phyloP scores from a whole-genome alignment of 1,139 yeast genomes.

The Yamadazyma spencermartinsiae region DNA sequence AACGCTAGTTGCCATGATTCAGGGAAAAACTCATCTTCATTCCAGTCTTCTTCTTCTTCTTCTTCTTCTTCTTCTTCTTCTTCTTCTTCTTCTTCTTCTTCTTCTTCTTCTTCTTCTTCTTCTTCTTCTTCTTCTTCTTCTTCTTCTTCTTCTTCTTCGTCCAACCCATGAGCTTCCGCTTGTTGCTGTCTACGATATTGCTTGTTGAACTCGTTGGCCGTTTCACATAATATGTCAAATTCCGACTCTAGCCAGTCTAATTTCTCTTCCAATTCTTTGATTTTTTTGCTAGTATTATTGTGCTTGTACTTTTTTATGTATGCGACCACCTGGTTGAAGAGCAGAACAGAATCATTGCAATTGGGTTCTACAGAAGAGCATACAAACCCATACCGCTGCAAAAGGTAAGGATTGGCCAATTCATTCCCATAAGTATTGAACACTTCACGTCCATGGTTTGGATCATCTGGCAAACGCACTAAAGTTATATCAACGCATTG shows the following conservation, averaged over 20 bases:
- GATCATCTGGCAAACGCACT: conserved; percentile 37
- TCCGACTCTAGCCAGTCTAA: conserved; percentile 66
- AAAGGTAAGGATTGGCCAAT: conserved; percentile 59
- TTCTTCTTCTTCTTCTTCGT: conserved; percentile 19
- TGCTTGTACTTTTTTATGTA: conserved; percentile 35
- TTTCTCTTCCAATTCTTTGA: conserved; percentile 41
- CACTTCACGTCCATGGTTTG: conserved; percentile 48
- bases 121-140: no score
- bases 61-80: conserved; percentile 20
- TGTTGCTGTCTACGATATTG: conserved; percentile 19
- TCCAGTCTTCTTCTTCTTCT: conserved; percentile 17
- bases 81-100: conserved; percentile 20
- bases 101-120: conserved; percentile 12
- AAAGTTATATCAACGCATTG: conserved; percentile 60
- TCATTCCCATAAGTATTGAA: conserved; percentile 78
- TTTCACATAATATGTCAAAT: conserved; percentile 42
- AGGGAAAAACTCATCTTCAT: conserved; percentile 19
- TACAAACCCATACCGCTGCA: conserved; percentile 78
- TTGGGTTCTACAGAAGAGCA: conserved; percentile 36
- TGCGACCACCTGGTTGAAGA: conserved; percentile 53
- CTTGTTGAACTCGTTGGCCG: conserved; percentile 15
- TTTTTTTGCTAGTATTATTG: conserved; percentile 22
- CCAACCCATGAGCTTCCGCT: conserved; percentile 21
- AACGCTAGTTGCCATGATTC: conserved; percentile 33
- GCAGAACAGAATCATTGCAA: conserved; percentile 54